These are phyloP conservation scores for Geotrichum klebahnii DNA, from an alignment of 1,139 yeast species.

Conservation along the genomic window DNA sequence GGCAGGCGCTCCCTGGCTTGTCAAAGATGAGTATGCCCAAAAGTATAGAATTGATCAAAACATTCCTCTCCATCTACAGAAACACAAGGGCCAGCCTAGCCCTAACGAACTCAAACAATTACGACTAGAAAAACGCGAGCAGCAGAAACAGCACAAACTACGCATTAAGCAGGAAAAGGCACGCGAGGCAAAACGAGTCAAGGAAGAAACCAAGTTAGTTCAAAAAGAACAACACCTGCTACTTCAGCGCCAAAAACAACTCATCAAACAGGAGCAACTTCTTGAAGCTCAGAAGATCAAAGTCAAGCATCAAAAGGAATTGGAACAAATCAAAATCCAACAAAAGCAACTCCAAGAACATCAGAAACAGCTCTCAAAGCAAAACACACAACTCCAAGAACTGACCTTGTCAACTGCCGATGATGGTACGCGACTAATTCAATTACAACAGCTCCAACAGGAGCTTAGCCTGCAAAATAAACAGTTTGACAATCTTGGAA, in stretches of 20 bases:
- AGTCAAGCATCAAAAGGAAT: conserved; percentile 15
- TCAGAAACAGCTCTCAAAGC: conserved; percentile 9
- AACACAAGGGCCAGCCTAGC: conserved; percentile 24
- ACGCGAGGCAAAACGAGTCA: conserved; percentile 20
- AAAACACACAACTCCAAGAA: conserved; percentile 13
- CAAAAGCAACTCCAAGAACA: conserved; percentile 33
- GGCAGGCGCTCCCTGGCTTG: conserved; percentile 96
- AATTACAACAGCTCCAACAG: conserved; percentile 5
- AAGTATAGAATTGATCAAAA: conserved; percentile 39
- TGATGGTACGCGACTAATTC: conserved; percentile 7
- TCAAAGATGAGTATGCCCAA: conserved; percentile 61
- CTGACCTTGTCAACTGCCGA: conserved; percentile 8
- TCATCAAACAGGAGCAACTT: conserved; percentile 13
- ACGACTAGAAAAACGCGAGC: conserved; percentile 19
- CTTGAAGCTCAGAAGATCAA: conserved; percentile 14
- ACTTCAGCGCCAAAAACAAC: conserved; percentile 17
- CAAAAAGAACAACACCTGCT: conserved; percentile 14
- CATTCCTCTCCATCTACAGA: conserved; percentile 35
- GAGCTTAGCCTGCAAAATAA: conserved; percentile 9
- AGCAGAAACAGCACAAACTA: conserved; percentile 16
- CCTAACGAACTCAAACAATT: conserved; percentile 22
- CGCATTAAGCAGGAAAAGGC: conserved; percentile 20
- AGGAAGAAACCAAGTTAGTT: conserved; percentile 19
- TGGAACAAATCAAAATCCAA: conserved; percentile 49
- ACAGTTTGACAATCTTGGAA: background rate